Conservation (phyloP, 345 rosid species). For the Streptanthus diversifolius region DNA sequence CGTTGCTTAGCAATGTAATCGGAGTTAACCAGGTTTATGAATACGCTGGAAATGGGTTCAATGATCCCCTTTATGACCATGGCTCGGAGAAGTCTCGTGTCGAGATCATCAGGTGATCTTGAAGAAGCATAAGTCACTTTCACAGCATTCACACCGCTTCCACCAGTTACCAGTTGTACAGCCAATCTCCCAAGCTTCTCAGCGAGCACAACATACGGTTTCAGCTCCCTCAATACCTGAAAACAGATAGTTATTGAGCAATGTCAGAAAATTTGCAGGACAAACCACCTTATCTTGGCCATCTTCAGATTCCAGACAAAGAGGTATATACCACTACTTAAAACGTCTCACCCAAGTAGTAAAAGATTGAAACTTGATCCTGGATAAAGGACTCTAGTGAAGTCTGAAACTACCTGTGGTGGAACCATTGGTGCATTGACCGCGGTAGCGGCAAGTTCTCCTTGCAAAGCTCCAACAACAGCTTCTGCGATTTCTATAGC, state of each 20-base stretch:
- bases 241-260: constrained; percentile 7
- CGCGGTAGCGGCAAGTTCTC: constrained; percentile 52
- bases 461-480: constrained; percentile 51
- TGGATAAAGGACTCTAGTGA: background rate
- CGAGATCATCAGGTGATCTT: constrained; percentile 67
- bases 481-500: constrained; percentile 59
- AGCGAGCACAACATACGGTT: constrained; percentile 53
- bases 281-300: background rate
- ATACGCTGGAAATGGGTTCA: constrained; percentile 60
- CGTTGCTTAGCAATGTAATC: constrained; percentile 65
- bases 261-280: background rate
- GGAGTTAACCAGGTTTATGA: constrained; percentile 67
- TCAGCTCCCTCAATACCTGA: constrained; percentile 56
- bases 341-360: background rate
- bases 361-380: background rate
- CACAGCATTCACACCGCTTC: constrained; percentile 58
- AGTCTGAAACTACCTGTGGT: constrained; percentile 36
- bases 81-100: constrained; percentile 68
- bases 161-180: constrained; percentile 67
- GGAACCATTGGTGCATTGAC: constrained; percentile 65
- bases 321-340: background rate
- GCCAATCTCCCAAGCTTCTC: constrained; percentile 67
- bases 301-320: background rate
- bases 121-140: constrained; percentile 58
- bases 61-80: constrained; percentile 68